Conservation (phyloP, 805 yeast genomes). For the Saturnispora serradocipensis region DNA sequence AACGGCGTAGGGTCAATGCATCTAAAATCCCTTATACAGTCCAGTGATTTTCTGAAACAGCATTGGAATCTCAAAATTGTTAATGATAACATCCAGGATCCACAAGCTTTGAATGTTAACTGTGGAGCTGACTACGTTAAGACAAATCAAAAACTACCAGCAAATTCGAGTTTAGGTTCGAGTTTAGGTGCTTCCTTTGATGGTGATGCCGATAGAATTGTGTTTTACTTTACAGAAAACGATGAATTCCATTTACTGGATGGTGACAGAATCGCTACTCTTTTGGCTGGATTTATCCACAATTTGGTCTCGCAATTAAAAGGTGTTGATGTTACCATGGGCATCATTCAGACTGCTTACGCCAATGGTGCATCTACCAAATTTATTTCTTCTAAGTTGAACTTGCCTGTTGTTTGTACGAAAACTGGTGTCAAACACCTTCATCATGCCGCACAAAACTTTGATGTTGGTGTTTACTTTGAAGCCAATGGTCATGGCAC, state of each 20-base stretch:
- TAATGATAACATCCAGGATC: conserved; percentile 46
- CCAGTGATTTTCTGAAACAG: conserved; percentile 13
- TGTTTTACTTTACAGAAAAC: conserved; percentile 45
- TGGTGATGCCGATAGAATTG: conserved; percentile 95
- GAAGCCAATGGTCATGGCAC: conserved; percentile 99
- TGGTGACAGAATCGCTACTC: conserved; percentile 88
- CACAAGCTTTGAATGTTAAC: conserved; percentile 54
- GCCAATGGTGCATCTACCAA: conserved; percentile 90
- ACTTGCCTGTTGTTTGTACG: conserved; percentile 76
- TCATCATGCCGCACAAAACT: conserved; percentile 82
- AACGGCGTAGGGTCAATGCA: conserved; percentile 96
- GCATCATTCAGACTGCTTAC: conserved; percentile 95
- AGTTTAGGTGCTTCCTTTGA: conserved; percentile 76
- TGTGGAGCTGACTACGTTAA: conserved; percentile 98
- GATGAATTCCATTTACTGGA: conserved; percentile 54
- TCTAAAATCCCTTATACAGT: conserved; percentile 30
- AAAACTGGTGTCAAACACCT: conserved; percentile 96
- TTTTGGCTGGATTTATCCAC: conserved; percentile 60
- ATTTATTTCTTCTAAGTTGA: conserved; percentile 50
- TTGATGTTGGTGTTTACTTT: conserved; percentile 87
- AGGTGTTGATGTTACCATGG: conserved; percentile 31
- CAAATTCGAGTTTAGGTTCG: conserved; percentile 28
- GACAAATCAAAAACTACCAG: conserved; percentile 74
- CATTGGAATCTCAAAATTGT: conserved; percentile 36
- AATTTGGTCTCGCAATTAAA: conserved; percentile 37